Evolutionary conservation across 106 monocot genomes (phyloP).

Genomic region (Dendrobium catenatum): DNA sequence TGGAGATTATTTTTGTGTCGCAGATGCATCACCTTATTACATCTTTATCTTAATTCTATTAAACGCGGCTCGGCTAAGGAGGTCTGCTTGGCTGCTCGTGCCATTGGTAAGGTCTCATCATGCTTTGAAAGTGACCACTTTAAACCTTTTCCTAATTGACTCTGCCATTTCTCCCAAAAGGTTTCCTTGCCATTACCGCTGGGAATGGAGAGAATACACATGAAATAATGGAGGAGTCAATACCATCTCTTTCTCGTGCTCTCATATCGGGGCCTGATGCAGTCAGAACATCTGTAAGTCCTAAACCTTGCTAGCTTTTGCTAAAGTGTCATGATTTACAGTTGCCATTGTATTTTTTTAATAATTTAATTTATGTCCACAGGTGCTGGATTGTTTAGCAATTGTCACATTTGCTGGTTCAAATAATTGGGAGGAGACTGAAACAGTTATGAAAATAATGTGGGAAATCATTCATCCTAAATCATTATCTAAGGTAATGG

Average conservation of each 20-base stretch:
- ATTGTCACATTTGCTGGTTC: constrained; percentile 75
- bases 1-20: not conserved
- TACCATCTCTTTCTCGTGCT: constrained; percentile 53
- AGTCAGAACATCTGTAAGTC: constrained; percentile 58
- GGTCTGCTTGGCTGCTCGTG: constrained; percentile 71
- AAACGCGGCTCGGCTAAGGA: constrained; percentile 80
- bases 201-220: constrained; percentile 53
- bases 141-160: constrained; percentile 1
- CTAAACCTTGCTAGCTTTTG: not conserved
- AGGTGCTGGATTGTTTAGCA: constrained; percentile 82
- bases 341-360: not conserved
- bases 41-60: constrained; percentile 63
- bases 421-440: constrained; percentile 66
- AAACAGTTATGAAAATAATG: constrained; percentile 68
- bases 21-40: constrained; percentile 62
- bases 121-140: not conserved
- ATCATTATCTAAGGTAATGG: constrained; percentile 65
- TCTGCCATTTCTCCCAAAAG: constrained; percentile 19
- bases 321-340: not conserved
- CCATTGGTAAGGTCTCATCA: constrained; percentile 46
- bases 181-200: constrained; percentile 66
- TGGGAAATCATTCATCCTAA: constrained; percentile 89
- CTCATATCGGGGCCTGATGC: constrained; percentile 62
- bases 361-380: constrained; percentile 2
- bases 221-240: constrained; percentile 78